Percentiles rank a stretch among this genome's conserved stretches.
Evolutionary conservation across 805 yeast species (phyloP).

Genomic region (Candida andamanensis): DNA sequence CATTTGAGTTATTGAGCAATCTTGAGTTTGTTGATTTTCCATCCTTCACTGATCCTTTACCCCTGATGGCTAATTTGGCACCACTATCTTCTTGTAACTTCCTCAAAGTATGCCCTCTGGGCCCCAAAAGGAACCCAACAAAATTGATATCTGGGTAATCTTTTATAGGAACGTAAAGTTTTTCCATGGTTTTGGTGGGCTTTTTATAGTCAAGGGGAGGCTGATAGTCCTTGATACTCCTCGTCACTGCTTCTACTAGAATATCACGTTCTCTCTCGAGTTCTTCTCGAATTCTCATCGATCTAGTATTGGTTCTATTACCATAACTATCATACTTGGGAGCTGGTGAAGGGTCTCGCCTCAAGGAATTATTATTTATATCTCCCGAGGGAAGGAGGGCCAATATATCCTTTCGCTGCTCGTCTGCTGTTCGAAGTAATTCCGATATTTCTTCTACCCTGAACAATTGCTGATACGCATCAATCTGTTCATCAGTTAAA

Average conservation of each 20-base stretch:
- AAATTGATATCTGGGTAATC: conserved; percentile 91
- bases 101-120: conserved; percentile 88
- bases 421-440: conserved; percentile 37
- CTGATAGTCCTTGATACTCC: conserved; percentile 65
- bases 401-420: conserved; percentile 30
- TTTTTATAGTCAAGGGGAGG: conserved; percentile 81
- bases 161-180: conserved; percentile 75
- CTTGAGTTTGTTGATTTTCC: conserved; percentile 60
- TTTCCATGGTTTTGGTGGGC: conserved; percentile 65
- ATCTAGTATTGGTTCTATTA: conserved; percentile 80
- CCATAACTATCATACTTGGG: conserved; percentile 85
- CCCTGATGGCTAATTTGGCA: conserved; percentile 86
- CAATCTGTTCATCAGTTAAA: conserved; percentile 65
- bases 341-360: conserved; percentile 80
- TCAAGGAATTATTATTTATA: conserved; percentile 28
- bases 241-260: conserved; percentile 70
- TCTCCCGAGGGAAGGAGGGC: conserved; percentile 44
- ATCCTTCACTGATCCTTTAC: conserved; percentile 93
- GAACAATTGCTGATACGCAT: conserved; percentile 61
- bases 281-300: conserved; percentile 52
- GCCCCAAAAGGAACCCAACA: conserved; percentile 87
- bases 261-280: conserved; percentile 76
- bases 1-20: conserved; percentile 10
- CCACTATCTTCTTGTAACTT: conserved; percentile 80
- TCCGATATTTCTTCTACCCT: conserved; percentile 78